A percentile compares a stretch with the other conserved stretches of the same genome.
These are phyloP conservation scores for Globisporangium abappressorium DNA, from an alignment of 352 stramenopile species.

Conservation along the genomic window DNA sequence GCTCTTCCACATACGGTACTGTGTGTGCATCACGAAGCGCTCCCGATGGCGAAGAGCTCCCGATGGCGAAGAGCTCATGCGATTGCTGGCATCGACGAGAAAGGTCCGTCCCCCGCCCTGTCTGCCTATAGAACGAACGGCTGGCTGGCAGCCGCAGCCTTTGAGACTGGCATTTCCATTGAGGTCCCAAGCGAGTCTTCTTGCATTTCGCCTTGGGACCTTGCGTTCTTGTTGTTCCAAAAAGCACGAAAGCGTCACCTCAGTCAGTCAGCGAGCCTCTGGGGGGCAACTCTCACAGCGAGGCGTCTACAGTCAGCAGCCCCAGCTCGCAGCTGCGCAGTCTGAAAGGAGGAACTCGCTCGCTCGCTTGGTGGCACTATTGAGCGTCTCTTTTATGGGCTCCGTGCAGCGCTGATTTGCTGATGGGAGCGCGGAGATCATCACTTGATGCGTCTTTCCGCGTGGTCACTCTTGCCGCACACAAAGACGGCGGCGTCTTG, in stretches of 20 bases:
- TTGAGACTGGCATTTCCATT: neutral
- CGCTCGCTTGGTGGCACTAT: neutral
- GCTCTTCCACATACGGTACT: neutral
- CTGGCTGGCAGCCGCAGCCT: neutral
- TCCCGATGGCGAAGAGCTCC: neutral
- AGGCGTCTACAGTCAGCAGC: conserved; percentile 5
- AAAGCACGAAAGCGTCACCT: neutral
- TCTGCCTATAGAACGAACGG: neutral
- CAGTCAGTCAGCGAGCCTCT: neutral
- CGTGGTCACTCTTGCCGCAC: neutral
- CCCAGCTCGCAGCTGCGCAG: neutral
- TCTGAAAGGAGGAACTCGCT: neutral
- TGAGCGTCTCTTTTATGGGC: conserved; percentile 4
- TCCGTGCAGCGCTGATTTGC: conserved; percentile 6
- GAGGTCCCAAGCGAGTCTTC: neutral
- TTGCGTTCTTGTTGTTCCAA: neutral
- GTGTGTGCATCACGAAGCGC: neutral
- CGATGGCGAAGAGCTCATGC: neutral
- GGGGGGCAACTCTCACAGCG: neutral
- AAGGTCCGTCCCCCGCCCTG: neutral
- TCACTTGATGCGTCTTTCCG: conserved; percentile 3
- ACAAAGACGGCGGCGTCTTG: neutral
- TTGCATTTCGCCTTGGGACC: neutral
- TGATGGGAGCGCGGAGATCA: neutral
- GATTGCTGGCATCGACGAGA: neutral